phyloP scores from a whole-genome alignment of 2,329 filamentous ascomycete species.

The Colletotrichum shisoi region DNA sequence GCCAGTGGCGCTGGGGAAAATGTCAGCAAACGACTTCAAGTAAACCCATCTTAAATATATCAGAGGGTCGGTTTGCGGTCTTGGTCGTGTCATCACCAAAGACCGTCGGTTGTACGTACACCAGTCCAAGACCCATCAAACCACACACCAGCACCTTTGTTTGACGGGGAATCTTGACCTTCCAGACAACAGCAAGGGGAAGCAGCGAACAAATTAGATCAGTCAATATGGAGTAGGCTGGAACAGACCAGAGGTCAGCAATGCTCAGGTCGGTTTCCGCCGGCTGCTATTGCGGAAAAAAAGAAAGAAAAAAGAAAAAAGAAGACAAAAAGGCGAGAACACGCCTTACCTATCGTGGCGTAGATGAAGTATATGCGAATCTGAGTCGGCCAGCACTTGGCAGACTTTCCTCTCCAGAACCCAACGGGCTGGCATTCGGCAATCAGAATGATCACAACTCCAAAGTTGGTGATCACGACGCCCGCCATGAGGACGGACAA shows the following conservation, averaged over 20 bases:
- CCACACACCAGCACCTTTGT: constrained; percentile 46
- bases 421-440: constrained; percentile 46
- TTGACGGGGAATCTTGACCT: constrained; percentile 44
- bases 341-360: constrained; percentile 43
- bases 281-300: no score
- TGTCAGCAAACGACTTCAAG: background rate
- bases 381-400: constrained; percentile 45
- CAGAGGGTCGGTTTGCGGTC: no score
- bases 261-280: no score
- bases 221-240: constrained; percentile 43
- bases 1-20: constrained; percentile 41
- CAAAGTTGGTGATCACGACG: constrained; percentile 46
- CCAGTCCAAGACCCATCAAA: constrained; percentile 46
- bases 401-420: constrained; percentile 19
- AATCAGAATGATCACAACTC: constrained; percentile 46
- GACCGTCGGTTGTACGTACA: constrained; percentile 36
- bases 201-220: constrained; percentile 44
- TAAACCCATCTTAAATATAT: no score
- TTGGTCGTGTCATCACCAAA: no score
- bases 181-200: constrained; percentile 48
- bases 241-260: no score
- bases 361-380: constrained; percentile 49
- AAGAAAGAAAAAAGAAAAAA: background rate
- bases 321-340: background rate
- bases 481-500: constrained; percentile 47